phyloP scores from a whole-genome alignment of 2,329 filamentous ascomycete species.

The Verticillium tricorpus region DNA sequence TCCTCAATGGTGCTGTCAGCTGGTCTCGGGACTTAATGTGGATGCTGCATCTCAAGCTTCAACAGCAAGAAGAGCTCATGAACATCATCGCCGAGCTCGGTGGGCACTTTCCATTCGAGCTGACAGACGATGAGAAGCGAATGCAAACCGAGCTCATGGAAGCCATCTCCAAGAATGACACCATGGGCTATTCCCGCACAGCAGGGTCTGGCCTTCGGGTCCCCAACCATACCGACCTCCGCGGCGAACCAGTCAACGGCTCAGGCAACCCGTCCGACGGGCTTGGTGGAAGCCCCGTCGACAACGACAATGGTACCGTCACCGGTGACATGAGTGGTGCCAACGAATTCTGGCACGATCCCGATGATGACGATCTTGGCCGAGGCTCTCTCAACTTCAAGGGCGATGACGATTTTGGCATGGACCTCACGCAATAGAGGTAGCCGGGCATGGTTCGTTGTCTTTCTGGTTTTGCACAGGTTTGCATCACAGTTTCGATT shows the following conservation, averaged over 20 bases:
- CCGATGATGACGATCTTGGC: constrained; percentile 68
- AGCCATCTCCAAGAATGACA: constrained; percentile 77
- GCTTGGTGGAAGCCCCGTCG: constrained; percentile 49
- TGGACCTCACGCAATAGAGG: constrained; percentile 59
- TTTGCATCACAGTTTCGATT: constrained; percentile 5
- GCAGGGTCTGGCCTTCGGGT: constrained; percentile 84
- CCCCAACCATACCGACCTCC: constrained; percentile 87
- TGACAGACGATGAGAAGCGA: constrained; percentile 86
- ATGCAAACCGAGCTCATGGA: constrained; percentile 94
- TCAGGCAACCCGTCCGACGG: constrained; percentile 31
- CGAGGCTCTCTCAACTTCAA: constrained; percentile 71
- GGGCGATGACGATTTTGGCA: constrained; percentile 89
- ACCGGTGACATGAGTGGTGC: constrained; percentile 43
- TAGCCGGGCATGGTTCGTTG: not conserved
- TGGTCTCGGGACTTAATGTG: constrained; percentile 99
- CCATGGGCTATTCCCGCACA: constrained; percentile 80
- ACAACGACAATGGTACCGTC: constrained; percentile 30
- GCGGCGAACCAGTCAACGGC: constrained; percentile 68
- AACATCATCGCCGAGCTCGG: constrained; percentile 70
- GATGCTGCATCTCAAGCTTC: constrained; percentile 84
- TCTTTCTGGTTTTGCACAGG: constrained; percentile 15
- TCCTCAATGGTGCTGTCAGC: constrained; percentile 92
- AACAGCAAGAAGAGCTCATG: constrained; percentile 82
- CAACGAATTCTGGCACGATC: constrained; percentile 62
- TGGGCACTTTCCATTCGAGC: constrained; percentile 72